These are phyloP conservation scores for Microbotryum scabiosae DNA, from an alignment of 1,284 basidiomycete species.

Conservation along the genomic window DNA sequence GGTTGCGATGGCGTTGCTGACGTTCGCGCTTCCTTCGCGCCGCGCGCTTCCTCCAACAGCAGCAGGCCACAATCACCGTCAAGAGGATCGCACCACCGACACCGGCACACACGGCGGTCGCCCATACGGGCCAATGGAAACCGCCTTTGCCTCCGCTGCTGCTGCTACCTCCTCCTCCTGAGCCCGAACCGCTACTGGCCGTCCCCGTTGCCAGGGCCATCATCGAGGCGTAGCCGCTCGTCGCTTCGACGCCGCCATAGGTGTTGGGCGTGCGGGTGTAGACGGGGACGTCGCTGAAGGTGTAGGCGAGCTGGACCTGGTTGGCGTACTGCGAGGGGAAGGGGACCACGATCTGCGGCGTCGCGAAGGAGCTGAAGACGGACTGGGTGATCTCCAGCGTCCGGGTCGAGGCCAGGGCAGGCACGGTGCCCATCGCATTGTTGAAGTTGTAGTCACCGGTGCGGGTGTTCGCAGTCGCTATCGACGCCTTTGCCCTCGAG, in stretches of 20 bases:
- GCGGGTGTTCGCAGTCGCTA: too few species aligned
- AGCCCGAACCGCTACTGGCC: background rate
- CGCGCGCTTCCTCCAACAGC: constrained; percentile 4
- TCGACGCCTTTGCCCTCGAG: too few species aligned
- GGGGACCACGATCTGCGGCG: constrained; percentile 24
- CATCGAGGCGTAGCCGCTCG: constrained; percentile 13
- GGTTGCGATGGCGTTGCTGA: background rate
- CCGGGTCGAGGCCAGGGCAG: background rate
- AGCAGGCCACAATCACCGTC: constrained; percentile 4
- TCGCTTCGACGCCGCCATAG: constrained; percentile 19
- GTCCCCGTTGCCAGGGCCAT: background rate
- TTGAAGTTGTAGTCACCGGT: too few species aligned
- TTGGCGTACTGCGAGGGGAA: constrained; percentile 22
- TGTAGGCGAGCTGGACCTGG: constrained; percentile 15
- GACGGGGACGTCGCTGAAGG: constrained; percentile 7
- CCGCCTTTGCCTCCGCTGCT: background rate
- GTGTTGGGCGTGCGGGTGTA: constrained; percentile 14
- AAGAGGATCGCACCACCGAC: constrained; percentile 11
- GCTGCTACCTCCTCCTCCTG: background rate
- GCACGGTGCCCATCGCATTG: constrained; percentile 3
- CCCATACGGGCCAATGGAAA: constrained; percentile 19
- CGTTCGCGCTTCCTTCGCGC: background rate
- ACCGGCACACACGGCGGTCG: constrained; percentile 17
- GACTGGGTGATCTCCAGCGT: constrained; percentile 12
- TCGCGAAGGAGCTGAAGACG: constrained; percentile 12